Base-by-base conservation (phyloP, 2,329 filamentous ascomycete genomes). In the Aschersonia sp. region DNA sequence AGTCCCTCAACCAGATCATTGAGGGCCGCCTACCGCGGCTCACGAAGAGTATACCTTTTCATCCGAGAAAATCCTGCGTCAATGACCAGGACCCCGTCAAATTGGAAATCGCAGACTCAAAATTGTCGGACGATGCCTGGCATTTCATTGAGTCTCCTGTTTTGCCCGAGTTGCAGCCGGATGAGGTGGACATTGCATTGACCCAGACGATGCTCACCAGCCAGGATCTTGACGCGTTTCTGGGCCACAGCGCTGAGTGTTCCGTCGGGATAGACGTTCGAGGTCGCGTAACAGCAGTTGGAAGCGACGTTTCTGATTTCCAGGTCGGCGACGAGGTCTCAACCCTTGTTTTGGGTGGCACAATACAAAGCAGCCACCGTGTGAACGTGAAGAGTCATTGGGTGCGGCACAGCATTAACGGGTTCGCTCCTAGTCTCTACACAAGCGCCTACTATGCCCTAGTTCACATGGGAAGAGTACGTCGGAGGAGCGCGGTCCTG, bases 401-500 rank as follows among this genome's bases (percentile, higher is more conserved):
- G 8, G 4, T 37, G 1, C 35, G 5, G 12, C 35, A 12, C 35
- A 12, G 35, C 35, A 12, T 9, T 3, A 12, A 37, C 35, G 12
- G 12, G 35, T 37, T 66, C 5, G 54, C 65, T 7, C 67, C 68
- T 0, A 63, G 68, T 1, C 58, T 64, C 0, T 64, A 65, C 46
- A 51, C 65, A 29, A 65, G 68, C 5, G 72, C 70, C 1, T 63
- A 65, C 47, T 67, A 74, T 48, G 64, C 63, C 2, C 56, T 78
- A 6, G 30, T 56, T 3, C 54, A 59, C 30, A 37, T 61, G n/a
- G 64, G 62, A 31, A 57, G 62, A 39, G 46, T 57, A 14, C 45
- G 47, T 6, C 42, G 40, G n/a, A 54, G 55, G 4, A 55, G 61
- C 7, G 62, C 52, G 3, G 60, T 73, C 5, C 59, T 76, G 4